phyloP scores from a whole-genome alignment of 257 asterid genomes.

The Thymus mandschuricus region DNA sequence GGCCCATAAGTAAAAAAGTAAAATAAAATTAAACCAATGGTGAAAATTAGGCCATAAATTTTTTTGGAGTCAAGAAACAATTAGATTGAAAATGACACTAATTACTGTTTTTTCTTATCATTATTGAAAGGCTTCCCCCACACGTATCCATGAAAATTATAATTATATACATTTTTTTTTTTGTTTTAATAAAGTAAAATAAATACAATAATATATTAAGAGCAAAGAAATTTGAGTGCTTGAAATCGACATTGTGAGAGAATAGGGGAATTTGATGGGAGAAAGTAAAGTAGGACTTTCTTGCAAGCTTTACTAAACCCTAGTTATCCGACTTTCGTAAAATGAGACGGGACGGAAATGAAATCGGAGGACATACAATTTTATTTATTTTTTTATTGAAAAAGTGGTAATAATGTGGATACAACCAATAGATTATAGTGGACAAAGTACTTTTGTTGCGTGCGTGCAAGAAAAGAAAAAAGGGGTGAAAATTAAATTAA shows the following conservation, averaged over 20 bases:
- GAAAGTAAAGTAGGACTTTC: constrained; percentile 13
- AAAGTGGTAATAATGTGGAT: constrained; percentile 27
- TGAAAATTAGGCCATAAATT: constrained; percentile 26
- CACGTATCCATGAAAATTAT: background rate
- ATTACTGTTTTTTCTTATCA: constrained; percentile 5
- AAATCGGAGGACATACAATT: background rate
- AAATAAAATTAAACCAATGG: background rate
- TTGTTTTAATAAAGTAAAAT: background rate
- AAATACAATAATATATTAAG: background rate
- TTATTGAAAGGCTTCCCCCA: constrained; percentile 11
- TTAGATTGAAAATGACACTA: constrained; percentile 20
- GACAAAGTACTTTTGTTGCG: constrained; percentile 63
- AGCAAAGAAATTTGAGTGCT: background rate
- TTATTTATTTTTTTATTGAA: background rate
- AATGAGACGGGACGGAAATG: too few relatives aligned
- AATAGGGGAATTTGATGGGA: constrained; percentile 19
- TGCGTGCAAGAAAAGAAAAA: constrained; percentile 70
- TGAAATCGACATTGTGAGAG: constrained; percentile 26
- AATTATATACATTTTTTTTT: too few relatives aligned
- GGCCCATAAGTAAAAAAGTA: constrained; percentile 16
- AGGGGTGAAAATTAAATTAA: background rate
- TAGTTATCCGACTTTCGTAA: too few relatives aligned
- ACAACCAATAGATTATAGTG: constrained; percentile 37
- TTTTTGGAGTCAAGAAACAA: constrained; percentile 30
- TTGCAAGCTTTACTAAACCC: constrained; percentile 2